Percentiles rank a stretch among this genome's conserved stretches.
Evolutionary conservation across 192 early-diverging fungal genomes (phyloP).

Genomic region (Chytriomyces sp.): DNA sequence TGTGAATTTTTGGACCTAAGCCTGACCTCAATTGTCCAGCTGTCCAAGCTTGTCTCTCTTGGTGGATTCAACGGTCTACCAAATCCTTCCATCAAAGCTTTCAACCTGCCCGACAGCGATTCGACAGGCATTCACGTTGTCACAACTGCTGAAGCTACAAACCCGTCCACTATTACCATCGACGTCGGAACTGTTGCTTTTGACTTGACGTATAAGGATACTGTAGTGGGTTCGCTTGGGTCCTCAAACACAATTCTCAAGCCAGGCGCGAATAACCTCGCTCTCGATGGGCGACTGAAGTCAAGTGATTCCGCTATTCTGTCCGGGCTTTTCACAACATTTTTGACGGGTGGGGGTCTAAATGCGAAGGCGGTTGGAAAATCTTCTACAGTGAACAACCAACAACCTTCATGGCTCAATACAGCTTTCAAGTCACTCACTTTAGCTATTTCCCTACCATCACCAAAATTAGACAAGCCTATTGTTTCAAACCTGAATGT

Average conservation of each 20-base stretch:
- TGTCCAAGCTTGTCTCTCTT: constrained; percentile 10
- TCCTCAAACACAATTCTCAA: constrained; percentile 7
- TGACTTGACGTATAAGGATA: not conserved
- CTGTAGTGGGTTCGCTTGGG: constrained; percentile 12
- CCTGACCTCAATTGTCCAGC: too few relatives aligned
- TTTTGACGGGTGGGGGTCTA: constrained; percentile 18
- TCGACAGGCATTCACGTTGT: constrained; percentile 9
- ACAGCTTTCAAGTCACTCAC: not conserved
- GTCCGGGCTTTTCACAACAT: constrained; percentile 4
- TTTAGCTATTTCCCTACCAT: not conserved
- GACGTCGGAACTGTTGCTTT: constrained; percentile 30
- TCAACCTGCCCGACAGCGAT: constrained; percentile 30
- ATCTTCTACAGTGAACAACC: not conserved
- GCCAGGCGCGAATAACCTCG: constrained; percentile 21
- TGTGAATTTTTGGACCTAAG: too few relatives aligned
- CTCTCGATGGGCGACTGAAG: constrained; percentile 9
- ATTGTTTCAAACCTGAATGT: constrained; percentile 1
- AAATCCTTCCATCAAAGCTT: not conserved
- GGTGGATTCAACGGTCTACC: constrained; percentile 19
- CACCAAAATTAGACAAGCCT: not conserved
- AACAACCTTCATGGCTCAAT: constrained; percentile 4
- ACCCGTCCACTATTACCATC: constrained; percentile 37
- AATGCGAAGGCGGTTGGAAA: not conserved
- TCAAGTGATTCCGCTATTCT: constrained; percentile 3
- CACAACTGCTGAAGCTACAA: constrained; percentile 20